A percentile compares a stretch with the other conserved stretches of the same genome.
phyloP scores from a whole-genome alignment of 768 basidiomycete species.

The Russula ochroleuca region DNA sequence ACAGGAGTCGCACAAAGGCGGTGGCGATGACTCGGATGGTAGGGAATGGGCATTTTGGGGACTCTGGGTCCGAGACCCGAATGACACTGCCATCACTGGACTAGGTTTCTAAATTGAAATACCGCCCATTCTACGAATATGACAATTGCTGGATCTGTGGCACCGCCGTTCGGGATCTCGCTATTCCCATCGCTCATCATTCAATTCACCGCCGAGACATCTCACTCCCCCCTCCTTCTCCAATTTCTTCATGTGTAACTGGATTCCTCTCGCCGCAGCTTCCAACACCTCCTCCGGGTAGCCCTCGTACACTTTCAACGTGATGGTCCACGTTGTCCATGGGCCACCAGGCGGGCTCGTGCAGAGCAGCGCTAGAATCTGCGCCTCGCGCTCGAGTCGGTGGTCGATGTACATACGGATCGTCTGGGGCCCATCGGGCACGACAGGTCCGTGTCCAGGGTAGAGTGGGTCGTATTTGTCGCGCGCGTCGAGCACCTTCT shows the following conservation, averaged over 20 bases:
- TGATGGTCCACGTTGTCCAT: conserved; percentile 66
- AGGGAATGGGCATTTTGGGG: too few species aligned
- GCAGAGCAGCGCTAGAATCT: conserved; percentile 58
- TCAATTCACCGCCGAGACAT: conserved; percentile 48
- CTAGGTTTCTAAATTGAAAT: too few species aligned
- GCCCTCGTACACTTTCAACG: conserved; percentile 60
- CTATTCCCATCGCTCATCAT: conserved; percentile 46
- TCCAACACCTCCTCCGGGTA: conserved; percentile 71
- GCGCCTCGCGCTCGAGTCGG: conserved; percentile 72
- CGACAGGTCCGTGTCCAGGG: conserved; percentile 84
- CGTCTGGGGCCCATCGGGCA: conserved; percentile 54
- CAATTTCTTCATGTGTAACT: conserved; percentile 71
- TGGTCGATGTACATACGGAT: conserved; percentile 76
- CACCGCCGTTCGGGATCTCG: too few species aligned
- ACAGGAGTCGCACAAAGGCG: background rate
- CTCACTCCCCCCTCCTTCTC: conserved; percentile 57
- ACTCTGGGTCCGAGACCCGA: too few species aligned
- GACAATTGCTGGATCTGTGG: background rate
- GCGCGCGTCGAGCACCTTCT: conserved; percentile 42
- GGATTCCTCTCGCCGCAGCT: conserved; percentile 64
- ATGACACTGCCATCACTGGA: too few species aligned
- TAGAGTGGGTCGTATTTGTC: conserved; percentile 53
- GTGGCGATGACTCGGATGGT: background rate
- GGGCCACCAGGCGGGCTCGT: conserved; percentile 33
- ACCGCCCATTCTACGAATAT: too few species aligned